phyloP scores from a whole-genome alignment of 2,329 filamentous ascomycete genomes.

The Aschersonia sp. region DNA sequence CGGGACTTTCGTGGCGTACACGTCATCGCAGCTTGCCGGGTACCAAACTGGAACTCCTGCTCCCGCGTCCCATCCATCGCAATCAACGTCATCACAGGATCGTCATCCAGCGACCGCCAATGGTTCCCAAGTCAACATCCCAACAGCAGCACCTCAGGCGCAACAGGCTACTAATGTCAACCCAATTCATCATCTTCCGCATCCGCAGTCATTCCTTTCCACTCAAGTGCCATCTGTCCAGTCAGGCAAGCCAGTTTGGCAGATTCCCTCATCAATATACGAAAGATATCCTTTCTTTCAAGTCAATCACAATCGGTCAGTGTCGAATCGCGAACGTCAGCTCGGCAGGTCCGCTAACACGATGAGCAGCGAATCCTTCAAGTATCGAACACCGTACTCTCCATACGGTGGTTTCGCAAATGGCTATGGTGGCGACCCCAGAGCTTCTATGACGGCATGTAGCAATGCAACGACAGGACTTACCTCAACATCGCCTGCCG shows the following conservation, averaged over 20 bases:
- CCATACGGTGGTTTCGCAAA: slow-evolving; percentile 44
- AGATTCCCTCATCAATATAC: slow-evolving; percentile 26
- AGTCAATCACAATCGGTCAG: slow-evolving; percentile 42
- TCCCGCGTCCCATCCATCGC: too few relatives aligned
- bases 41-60: too few relatives aligned
- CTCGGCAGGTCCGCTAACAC: slow-evolving; percentile 6
- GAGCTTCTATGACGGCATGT: slow-evolving; percentile 26
- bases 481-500: neutral
- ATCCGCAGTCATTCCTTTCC: neutral
- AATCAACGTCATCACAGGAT: neutral
- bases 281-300: slow-evolving; percentile 45
- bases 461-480: slow-evolving; percentile 13
- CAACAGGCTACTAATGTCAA: neutral
- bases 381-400: slow-evolving; percentile 46
- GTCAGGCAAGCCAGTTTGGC: slow-evolving; percentile 16
- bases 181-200: neutral
- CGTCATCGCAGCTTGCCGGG: too few relatives aligned
- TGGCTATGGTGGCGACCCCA: slow-evolving; percentile 39
- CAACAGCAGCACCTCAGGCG: neutral
- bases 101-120: neutral
- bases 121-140: neutral
- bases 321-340: neutral
- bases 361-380: slow-evolving; percentile 31
- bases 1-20: too few relatives aligned
- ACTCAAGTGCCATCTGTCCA: slow-evolving; percentile 1